Base-by-base conservation (phyloP, 495 filamentous ascomycete genomes). In the Amniculicola lignicola region DNA sequence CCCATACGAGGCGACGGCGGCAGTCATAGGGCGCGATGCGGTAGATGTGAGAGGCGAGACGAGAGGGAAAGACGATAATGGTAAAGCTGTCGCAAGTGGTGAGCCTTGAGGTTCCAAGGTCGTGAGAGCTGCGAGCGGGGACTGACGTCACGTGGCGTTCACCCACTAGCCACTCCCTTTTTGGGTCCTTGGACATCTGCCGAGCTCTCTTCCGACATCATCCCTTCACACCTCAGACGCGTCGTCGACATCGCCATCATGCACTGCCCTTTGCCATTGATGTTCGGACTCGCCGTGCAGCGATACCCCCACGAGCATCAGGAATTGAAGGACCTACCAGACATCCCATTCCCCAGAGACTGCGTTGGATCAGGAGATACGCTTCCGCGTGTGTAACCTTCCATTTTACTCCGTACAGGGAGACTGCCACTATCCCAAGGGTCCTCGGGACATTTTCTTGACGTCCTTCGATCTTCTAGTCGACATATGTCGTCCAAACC, bases 1-100 rank as follows among this genome's bases (percentile, higher is more conserved):
- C 51, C 51, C 51, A 54, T 54, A 40, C 51, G 40, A 45, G 51
- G 51, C 40, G 28, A 37, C 10, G 40, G 6, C 14, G 39, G 40
- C 27, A 25, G 21, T 16, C 22, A 51, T 51, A 36, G 25, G 41
- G 9, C 16, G 9, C 9, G 38, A 41, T 11, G 38, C 23, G 41
- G 25, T 27, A 22, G 16, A 25, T 22, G 23, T 10, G 41, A 11
- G 21, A 22, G 41, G 21, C 9, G 41, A 44, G 23, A n/a, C 11
- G 15, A 19, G 10, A 21, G 15, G 14, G 15, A 37, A 2, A 5
- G 31, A 37, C 15, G 11, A n/a, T 33, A 15, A 14, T 35, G 48
- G 19, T 25, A 22, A 24, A 19, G 38, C 15, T 14, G 4, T 15
- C 9, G 37, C 31, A 24, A 6, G 4, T n/a, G 33, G 15, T 2